Conservation (phyloP, 208 protist genomes). For the Leishmania martiniquensis region DNA sequence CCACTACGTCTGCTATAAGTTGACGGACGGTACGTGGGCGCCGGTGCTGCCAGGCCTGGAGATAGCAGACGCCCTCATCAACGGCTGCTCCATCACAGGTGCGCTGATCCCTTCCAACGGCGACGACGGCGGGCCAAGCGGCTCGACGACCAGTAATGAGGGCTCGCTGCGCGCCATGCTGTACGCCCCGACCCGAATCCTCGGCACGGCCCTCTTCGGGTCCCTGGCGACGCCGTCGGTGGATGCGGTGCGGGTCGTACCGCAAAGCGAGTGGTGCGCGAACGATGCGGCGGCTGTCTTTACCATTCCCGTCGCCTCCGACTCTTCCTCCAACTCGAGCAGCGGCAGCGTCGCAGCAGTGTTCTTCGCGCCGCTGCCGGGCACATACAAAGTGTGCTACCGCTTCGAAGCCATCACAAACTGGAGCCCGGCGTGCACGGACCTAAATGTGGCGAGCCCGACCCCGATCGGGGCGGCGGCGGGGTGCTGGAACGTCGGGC, state of each 20-base stretch:
- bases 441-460: slow-evolving; percentile 38
- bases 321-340: slow-evolving; percentile 11
- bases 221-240: slow-evolving; percentile 20
- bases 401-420: slow-evolving; percentile 62
- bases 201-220: slow-evolving; percentile 28
- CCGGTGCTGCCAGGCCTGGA: slow-evolving; percentile 57
- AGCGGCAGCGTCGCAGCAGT: slow-evolving; percentile 25
- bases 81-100: slow-evolving; percentile 31
- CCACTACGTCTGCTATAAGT: slow-evolving; percentile 79
- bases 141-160: slow-evolving; percentile 15
- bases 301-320: slow-evolving; percentile 23
- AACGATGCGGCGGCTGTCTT: slow-evolving; percentile 60
- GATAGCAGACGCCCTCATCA: slow-evolving; percentile 44
- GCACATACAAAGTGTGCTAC: slow-evolving; percentile 88
- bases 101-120: slow-evolving; percentile 42
- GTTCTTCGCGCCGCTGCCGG: slow-evolving; percentile 54
- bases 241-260: slow-evolving; percentile 70
- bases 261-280: slow-evolving; percentile 60
- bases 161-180: slow-evolving; percentile 70
- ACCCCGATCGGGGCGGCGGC: slow-evolving; percentile 46
- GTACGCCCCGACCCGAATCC: slow-evolving; percentile 69
- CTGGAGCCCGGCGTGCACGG: slow-evolving; percentile 84
- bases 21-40: slow-evolving; percentile 78
- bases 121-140: slow-evolving; percentile 9
- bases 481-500: slow-evolving; percentile 73